Conservation (phyloP, 306 rosid species). For the Lupinus albus region DNA sequence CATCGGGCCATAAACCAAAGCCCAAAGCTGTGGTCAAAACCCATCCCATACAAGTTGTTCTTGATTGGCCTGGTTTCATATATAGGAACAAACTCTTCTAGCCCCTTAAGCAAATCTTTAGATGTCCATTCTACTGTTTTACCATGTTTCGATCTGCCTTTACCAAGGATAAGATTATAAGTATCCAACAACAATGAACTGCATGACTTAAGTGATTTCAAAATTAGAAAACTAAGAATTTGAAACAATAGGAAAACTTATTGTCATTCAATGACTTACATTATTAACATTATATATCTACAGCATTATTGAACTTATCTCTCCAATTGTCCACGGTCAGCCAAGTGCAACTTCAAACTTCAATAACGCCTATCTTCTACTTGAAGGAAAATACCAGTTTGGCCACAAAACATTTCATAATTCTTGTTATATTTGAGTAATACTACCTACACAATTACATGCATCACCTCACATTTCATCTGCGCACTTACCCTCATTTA, state of each 20-base stretch:
- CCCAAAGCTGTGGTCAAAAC: constrained; percentile 99
- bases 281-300: neutral
- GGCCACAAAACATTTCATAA: too few species aligned
- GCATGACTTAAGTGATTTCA: constrained; percentile 32
- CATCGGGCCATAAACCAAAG: constrained; percentile 94
- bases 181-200: constrained; percentile 48
- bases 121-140: constrained; percentile 94
- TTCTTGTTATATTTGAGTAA: neutral
- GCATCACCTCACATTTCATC: neutral
- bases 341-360: constrained; percentile 26
- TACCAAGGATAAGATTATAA: constrained; percentile 78
- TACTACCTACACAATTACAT: neutral
- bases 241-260: constrained; percentile 24
- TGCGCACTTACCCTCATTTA: neutral
- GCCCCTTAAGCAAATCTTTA: constrained; percentile 81
- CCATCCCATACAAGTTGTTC: constrained; percentile 94
- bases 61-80: constrained; percentile 88
- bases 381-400: neutral
- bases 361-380: neutral
- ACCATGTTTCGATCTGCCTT: constrained; percentile 99
- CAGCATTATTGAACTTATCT: neutral
- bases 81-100: constrained; percentile 90
- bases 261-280: constrained; percentile 4
- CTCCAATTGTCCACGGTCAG: neutral
- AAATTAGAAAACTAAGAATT: constrained; percentile 23